Evolutionary conservation across 2,329 filamentous ascomycete species (phyloP), one percentile per base, ranked within the genome.

Genomic region (Beauveria sp.): DNA sequence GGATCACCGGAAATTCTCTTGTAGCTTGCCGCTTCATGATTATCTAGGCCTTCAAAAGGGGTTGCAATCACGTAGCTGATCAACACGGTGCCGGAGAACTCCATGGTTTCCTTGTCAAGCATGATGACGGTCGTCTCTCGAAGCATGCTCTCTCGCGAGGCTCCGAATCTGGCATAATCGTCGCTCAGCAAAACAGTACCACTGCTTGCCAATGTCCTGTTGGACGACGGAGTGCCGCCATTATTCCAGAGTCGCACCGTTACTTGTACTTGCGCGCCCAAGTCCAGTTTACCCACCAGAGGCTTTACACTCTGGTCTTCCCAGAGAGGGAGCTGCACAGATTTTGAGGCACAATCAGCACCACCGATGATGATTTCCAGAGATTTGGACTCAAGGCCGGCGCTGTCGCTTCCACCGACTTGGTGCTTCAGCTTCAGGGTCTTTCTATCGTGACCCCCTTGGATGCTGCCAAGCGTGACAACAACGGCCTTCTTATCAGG

Each of bases 101-200:
- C 59, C 63, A 72, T 66, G 1, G 65, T 69, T 6, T 68, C 62
- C 40, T 62, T 72, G 43, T 69, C 64, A 8, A 74, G 55, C 55
- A 76, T 69, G 2, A 70, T 67, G n/a, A 75, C 64, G 0, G 67
- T 70, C 9, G 67, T 66, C 54, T 72, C 68, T 30, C 71, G 70
- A 44, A 72, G 65, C 51, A 75, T 65, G 46, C 68, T 72, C 63
- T 75, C 71, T 26, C 71, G 66, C 2, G 64, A 59, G 3, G 63
- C 41, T 20, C 71, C 70, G 55, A 70, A 69, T 12, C 64, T 63
- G 12, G 65, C 58, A 22, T 61, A 65, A 14, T 67, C 65, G 30
- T 63, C 64, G 28, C 66, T 57, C 24, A 74, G 61, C 18, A 72
- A 52, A 46, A 70, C 65, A 2, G 67, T 69, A 12, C 71, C 71